phyloP scores from a whole-genome alignment of 73 alveolate species.

The Paramecium pentaurelia region DNA sequence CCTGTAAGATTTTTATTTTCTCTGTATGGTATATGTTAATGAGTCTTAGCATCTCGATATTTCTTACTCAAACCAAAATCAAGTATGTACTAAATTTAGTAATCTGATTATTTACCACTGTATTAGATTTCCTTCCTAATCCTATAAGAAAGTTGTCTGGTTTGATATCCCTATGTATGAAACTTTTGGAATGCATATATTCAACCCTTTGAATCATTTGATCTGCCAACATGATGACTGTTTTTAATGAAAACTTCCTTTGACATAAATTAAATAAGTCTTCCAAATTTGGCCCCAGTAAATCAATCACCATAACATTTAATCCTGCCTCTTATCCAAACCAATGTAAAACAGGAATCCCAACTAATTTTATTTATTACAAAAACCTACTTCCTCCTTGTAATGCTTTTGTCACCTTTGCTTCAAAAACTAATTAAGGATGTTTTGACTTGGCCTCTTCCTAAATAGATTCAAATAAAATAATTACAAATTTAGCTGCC shows the following conservation, averaged over 20 bases:
- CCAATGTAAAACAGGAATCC: conserved; percentile 81
- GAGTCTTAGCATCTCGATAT: conserved; percentile 73
- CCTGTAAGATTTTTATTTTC: conserved; percentile 79
- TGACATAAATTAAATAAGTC: conserved; percentile 87
- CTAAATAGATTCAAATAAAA: not conserved
- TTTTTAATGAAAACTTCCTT: conserved; percentile 76
- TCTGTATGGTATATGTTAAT: conserved; percentile 76
- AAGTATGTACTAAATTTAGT: conserved; percentile 37
- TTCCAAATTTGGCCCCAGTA: conserved; percentile 88
- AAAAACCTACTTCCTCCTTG: conserved; percentile 45
- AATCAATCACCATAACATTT: conserved; percentile 81
- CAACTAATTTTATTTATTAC: conserved; percentile 56
- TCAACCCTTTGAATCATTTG: conserved; percentile 73
- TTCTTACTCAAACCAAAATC: conserved; percentile 78
- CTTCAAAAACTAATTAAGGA: conserved; percentile 57
- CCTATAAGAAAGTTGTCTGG: conserved; percentile 74
- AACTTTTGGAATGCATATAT: conserved; percentile 63
- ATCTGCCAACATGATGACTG: conserved; percentile 78
- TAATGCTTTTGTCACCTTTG: conserved; percentile 43
- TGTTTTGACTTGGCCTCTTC: conserved; percentile 64
- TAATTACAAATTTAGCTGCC: conserved; percentile 57
- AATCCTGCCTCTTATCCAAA: conserved; percentile 82
- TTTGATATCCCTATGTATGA: conserved; percentile 67
- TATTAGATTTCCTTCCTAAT: conserved; percentile 54
- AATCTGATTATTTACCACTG: not conserved